Evolutionary conservation across 2,329 filamentous ascomycete species (phyloP), one percentile per base, ranked within the genome.

Genomic region (Fusarium acutatum): DNA sequence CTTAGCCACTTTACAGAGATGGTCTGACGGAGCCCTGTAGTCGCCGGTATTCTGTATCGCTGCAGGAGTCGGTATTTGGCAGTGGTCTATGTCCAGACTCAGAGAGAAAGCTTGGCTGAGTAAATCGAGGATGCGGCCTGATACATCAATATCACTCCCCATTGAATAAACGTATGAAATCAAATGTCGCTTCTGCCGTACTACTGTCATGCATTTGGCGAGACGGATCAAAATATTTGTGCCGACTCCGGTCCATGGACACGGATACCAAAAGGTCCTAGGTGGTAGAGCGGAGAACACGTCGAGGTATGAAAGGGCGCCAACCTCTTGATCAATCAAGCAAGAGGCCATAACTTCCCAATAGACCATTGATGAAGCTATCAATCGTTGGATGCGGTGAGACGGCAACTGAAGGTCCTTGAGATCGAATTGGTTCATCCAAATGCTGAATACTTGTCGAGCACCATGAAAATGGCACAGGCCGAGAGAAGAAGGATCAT

Each of bases 301-400:
- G 17, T 70, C 62, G 4, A 75, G 60, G 28, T 75, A 67, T 5
- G 67, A 72, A 7, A 74, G 9, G 2, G 46, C 49, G 7, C 50
- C 40, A 7, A 49, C 41, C 3, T 67, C 40, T 30, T 74, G 73
- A 20, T 75, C 73, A 8, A 72, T n/a, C 0, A 75, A 24, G 17
- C 70, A 75, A 0, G 73, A 64, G 3, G 40, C 46, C 70, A 75
- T 67, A 11, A 64, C 64, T 24, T 75, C 73, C 73, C 67, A 75
- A 28, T 74, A 75, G 1, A 75, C 43, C 64, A 75, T 74, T 0
- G 64, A 75, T 3, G 73, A 73, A 4, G 58, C 30, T 5, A 75
- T 40, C 6, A 75, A 52, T 1, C 41, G 58, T 20, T 75, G 62
- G 2, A 28, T 46, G 15, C 43, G 34, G 7, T 32, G 40, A 10